Percentiles rank a stretch among this genome's conserved stretches.
Conservation (phyloP, 2,329 filamentous ascomycete species). For the Sporothrix dimorphospora region DNA sequence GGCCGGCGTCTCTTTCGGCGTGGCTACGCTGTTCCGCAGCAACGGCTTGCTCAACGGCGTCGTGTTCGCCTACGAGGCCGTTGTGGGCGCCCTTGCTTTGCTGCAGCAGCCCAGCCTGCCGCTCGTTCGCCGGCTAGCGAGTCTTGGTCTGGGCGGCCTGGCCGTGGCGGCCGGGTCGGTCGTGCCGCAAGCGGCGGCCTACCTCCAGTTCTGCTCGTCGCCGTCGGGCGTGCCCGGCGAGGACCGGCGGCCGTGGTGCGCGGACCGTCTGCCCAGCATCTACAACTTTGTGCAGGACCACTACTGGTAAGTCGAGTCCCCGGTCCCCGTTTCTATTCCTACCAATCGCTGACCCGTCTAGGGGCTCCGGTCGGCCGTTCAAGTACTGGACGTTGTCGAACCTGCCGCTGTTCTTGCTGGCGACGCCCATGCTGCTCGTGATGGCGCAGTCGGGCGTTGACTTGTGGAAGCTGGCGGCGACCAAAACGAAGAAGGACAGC, state of each 20-base stretch:
- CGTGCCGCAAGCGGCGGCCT: slow-evolving; percentile 76
- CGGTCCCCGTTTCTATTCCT: background rate
- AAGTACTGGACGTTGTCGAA: slow-evolving; percentile 90
- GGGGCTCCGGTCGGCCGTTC: slow-evolving; percentile 79
- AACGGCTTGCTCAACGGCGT: slow-evolving; percentile 86
- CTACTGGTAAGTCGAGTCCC: slow-evolving; percentile 72
- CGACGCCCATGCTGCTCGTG: slow-evolving; percentile 73
- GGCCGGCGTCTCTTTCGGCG: slow-evolving; percentile 70
- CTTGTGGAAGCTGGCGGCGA: slow-evolving; percentile 36
- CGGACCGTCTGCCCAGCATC: slow-evolving; percentile 74
- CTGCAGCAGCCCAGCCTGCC: slow-evolving; percentile 41
- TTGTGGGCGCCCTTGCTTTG: slow-evolving; percentile 48
- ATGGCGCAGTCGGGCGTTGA: slow-evolving; percentile 64
- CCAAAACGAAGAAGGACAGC: slow-evolving; percentile 21
- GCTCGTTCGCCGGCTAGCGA: slow-evolving; percentile 56
- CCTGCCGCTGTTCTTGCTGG: slow-evolving; percentile 83
- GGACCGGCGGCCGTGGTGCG: slow-evolving; percentile 72
- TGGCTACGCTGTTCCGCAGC: slow-evolving; percentile 74
- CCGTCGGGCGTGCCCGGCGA: slow-evolving; percentile 35
- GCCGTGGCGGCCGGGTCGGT: slow-evolving; percentile 68
- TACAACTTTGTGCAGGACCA: slow-evolving; percentile 86
- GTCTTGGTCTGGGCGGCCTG: slow-evolving; percentile 67
- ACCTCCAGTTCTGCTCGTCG: slow-evolving; percentile 66
- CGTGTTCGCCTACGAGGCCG: slow-evolving; percentile 68
- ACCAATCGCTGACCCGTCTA: slow-evolving; percentile 42